Conservation (phyloP, 768 basidiomycete genomes). For the Serendipita vermifera region DNA sequence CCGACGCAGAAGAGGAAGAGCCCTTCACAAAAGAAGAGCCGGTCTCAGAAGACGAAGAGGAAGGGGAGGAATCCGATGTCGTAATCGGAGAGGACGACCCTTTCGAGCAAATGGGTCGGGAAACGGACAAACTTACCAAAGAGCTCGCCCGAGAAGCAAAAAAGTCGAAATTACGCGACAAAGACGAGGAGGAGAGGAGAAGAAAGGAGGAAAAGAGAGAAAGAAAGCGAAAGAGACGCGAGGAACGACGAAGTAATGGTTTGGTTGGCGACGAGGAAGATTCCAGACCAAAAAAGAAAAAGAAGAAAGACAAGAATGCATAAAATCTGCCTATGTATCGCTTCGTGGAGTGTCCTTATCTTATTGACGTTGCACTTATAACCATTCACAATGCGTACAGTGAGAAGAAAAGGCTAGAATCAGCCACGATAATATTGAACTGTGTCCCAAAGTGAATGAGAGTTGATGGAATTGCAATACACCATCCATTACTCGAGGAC, state of each 20-base stretch:
- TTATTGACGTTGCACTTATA: not conserved
- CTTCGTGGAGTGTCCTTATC: too few relatives aligned
- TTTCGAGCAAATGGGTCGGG: conserved; percentile 23
- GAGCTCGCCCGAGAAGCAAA: conserved; percentile 15
- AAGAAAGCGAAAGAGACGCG: conserved; percentile 17
- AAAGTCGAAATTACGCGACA: conserved; percentile 4
- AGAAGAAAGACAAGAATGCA: conserved; percentile 15
- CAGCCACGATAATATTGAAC: too few relatives aligned
- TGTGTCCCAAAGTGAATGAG: too few relatives aligned
- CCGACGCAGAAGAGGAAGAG: conserved; percentile 18
- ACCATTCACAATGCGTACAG: not conserved
- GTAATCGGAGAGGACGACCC: conserved; percentile 16
- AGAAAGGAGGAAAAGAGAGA: conserved; percentile 18
- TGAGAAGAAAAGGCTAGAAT: too few relatives aligned
- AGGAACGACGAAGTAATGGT: conserved; percentile 7
- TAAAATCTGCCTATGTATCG: too few relatives aligned
- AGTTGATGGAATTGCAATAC: not conserved
- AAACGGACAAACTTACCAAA: conserved; percentile 22
- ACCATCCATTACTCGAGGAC: conserved; percentile 48
- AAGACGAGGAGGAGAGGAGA: conserved; percentile 23
- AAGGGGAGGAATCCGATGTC: conserved; percentile 20
- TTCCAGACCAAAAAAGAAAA: conserved; percentile 17
- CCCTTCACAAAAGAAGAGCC: conserved; percentile 8
- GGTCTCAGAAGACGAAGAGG: conserved; percentile 20
- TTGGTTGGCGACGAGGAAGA: conserved; percentile 13